These are phyloP conservation scores for Solanum chmielewskii DNA, from an alignment of 257 asterid species.

Conservation along the genomic window DNA sequence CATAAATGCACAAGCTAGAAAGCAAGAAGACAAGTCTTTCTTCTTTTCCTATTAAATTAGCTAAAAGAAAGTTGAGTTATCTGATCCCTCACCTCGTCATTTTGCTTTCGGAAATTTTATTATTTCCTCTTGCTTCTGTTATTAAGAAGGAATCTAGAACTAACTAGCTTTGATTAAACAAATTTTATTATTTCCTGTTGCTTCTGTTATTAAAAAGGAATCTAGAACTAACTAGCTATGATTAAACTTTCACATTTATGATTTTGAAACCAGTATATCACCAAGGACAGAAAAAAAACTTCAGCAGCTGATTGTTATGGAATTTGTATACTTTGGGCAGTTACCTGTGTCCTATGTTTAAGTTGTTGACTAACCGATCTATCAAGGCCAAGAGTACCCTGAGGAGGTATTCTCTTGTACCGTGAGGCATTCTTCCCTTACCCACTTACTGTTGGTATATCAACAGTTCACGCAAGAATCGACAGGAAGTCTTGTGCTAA, in stretches of 20 bases:
- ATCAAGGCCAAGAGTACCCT: not conserved
- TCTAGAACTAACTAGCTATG: not conserved
- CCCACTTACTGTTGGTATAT: not conserved
- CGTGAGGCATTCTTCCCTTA: not conserved
- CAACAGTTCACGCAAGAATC: not conserved
- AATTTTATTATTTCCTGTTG: not conserved
- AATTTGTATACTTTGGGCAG: not conserved
- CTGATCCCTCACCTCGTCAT: not conserved
- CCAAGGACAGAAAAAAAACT: not conserved
- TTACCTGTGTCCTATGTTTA: not conserved
- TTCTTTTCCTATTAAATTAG: not conserved
- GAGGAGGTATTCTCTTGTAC: not conserved
- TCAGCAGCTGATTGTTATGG: not conserved
- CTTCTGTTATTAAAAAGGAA: not conserved
- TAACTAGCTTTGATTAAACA: not conserved
- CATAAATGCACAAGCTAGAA: not conserved
- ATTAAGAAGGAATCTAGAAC: not conserved
- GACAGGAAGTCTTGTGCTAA: not conserved
- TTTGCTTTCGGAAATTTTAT: not conserved
- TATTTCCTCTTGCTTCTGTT: not conserved
- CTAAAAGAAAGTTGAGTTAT: not conserved
- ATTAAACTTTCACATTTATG: not conserved
- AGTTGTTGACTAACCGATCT: not conserved
- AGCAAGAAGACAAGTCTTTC: not conserved
- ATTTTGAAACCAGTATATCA: not conserved